These are phyloP conservation scores for Straminergon stramineum DNA, from an alignment of 225 moss, liverwort and hornwort genomes.

Conservation along the genomic window DNA sequence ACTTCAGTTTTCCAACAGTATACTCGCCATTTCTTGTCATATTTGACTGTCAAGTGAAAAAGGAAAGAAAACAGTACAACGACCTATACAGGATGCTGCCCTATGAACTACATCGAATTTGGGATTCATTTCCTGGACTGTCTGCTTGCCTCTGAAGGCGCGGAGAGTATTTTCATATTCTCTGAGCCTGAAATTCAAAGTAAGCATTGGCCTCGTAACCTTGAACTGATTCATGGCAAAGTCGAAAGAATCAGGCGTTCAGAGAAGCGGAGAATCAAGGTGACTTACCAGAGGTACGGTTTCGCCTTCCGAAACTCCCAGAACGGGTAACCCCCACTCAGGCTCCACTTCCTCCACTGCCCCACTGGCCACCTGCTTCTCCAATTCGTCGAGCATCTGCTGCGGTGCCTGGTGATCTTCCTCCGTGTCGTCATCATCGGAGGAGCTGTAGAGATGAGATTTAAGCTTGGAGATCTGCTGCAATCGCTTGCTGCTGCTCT, in stretches of 20 bases:
- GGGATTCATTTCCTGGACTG: slow-evolving; percentile 70
- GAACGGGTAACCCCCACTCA: slow-evolving; percentile 37
- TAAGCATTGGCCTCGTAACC: neutral
- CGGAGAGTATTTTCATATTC: slow-evolving; percentile 34
- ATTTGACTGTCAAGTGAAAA: slow-evolving; percentile 1
- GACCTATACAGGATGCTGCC: neutral
- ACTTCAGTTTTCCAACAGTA: neutral
- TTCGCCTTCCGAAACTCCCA: neutral
- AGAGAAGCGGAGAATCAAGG: neutral
- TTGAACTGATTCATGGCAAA: neutral
- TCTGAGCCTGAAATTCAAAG: slow-evolving; percentile 9
- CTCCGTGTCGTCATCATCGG: neutral
- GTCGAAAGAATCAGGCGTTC: neutral
- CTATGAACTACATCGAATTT: slow-evolving; percentile 25
- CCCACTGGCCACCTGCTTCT: slow-evolving; percentile 18
- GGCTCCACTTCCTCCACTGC: slow-evolving; percentile 28
- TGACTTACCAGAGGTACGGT: neutral
- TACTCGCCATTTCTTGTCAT: neutral
- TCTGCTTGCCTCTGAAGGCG: slow-evolving; percentile 73
- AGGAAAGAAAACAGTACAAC: slow-evolving; percentile 20
- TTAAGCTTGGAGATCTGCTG: neutral
- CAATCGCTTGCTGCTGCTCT: neutral
- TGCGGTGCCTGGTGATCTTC: slow-evolving; percentile 4
- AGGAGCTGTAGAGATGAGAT: slow-evolving; percentile 27
- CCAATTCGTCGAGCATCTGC: slow-evolving; percentile 16